Conservation (phyloP, 805 yeast genomes). For the Yamadazyma laniorum region DNA sequence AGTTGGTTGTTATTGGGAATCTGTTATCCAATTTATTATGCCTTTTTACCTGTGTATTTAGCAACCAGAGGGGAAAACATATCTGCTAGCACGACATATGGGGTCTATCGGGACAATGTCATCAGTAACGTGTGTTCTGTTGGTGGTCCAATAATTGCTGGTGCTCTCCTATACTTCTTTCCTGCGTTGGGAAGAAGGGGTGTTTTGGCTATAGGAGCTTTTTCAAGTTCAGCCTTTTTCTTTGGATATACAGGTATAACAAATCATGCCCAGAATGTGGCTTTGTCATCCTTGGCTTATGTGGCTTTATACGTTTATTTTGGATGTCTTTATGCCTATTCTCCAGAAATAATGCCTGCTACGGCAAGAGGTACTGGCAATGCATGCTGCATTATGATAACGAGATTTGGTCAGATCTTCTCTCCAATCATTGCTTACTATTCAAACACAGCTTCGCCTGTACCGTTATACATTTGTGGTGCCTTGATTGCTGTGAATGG, state of each 20-base stretch:
- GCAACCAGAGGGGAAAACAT: slow-evolving; percentile 51
- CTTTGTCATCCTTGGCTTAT: slow-evolving; percentile 41
- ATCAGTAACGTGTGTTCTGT: slow-evolving; percentile 47
- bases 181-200: slow-evolving; percentile 53
- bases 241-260: slow-evolving; percentile 63
- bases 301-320: slow-evolving; percentile 39
- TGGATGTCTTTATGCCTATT: slow-evolving; percentile 32
- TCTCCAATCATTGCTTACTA: slow-evolving; percentile 36
- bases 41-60: slow-evolving; percentile 53
- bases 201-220: slow-evolving; percentile 52
- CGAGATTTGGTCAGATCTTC: slow-evolving; percentile 29
- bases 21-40: slow-evolving; percentile 52
- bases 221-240: slow-evolving; percentile 53
- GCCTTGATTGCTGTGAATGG: slow-evolving; percentile 33
- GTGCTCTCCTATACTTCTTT: slow-evolving; percentile 27
- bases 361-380: slow-evolving; percentile 37
- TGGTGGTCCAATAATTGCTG: slow-evolving; percentile 55
- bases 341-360: slow-evolving; percentile 38
- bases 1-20: slow-evolving; percentile 60
- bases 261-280: slow-evolving; percentile 49
- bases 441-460: slow-evolving; percentile 24
- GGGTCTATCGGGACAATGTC: slow-evolving; percentile 49
- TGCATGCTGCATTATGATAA: slow-evolving; percentile 30
- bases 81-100: slow-evolving; percentile 33
- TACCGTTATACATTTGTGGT: slow-evolving; percentile 38